Base-by-base conservation (phyloP, 2,329 filamentous ascomycete genomes). In the Neopestalotiopsis rosae region DNA sequence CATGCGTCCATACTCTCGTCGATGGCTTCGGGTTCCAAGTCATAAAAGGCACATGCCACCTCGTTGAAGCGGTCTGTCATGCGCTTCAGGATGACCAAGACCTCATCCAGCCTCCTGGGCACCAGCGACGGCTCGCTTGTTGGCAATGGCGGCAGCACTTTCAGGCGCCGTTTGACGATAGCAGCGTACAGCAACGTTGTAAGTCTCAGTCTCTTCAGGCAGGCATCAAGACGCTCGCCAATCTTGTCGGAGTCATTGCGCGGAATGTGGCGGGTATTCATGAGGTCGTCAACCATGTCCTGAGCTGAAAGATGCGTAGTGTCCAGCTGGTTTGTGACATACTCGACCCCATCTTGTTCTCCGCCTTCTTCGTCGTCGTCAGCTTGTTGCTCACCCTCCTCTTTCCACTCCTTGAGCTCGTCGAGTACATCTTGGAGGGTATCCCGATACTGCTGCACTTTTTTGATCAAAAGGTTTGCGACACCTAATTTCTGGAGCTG, bases 331-430 rank as follows among this genome's bases (percentile, higher is more conserved):
- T 79, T 74, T 20, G 79, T 73, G 1, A 80, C 70, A 17, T 77
- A 83, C 65, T 89, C 85, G 17, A 88, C 74, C 20, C 76, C 78
- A 5, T 78, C 79, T 40, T 77, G 79, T 65, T 83, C 81, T n/a
- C 83, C 79, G 30, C 82, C 84, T 1, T 89, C 84, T 42, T 81
- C 83, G 30, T 87, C 85, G 0, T 87, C 83, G 14, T 87, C 86
- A 1, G 87, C 86, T 1, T 89, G 89, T 3, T 89, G 88, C 0
- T 87, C 86, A 10, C 89, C 87, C 74, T 94, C 92, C 1, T 94
- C 92, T 24, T 91, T 90, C 94, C 95, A 98, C 74, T 95, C 94
- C 77, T 94, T 93, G 72, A 98, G 80, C 81, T 98, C 95, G 71
- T 93, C 89, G 73, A 97, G 88, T 0, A 94, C 92, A 81, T 98